A percentile compares a stretch with the other conserved stretches of the same genome.
Evolutionary conservation across 352 stramenopile species (phyloP).

Genomic region (Phytophthora ramorum): DNA sequence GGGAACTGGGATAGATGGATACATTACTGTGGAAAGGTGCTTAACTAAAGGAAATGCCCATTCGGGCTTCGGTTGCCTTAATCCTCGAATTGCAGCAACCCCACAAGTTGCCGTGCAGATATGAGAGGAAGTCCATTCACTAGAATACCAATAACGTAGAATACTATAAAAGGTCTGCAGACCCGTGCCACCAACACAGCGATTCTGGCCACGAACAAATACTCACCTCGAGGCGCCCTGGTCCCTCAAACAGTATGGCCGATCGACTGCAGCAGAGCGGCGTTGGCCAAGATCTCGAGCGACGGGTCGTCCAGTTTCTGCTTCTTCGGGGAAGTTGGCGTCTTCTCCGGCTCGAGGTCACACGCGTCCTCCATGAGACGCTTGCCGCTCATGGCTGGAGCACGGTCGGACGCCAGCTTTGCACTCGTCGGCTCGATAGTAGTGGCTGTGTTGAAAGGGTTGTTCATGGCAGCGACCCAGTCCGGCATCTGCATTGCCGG

Average conservation of each 20-base stretch:
- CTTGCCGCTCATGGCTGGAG: constrained; percentile 38
- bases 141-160: constrained; percentile 25
- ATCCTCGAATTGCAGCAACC: neutral
- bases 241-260: constrained; percentile 39
- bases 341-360: constrained; percentile 22
- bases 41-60: neutral
- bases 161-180: constrained; percentile 23
- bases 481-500: constrained; percentile 25
- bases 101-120: neutral
- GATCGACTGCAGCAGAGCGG: constrained; percentile 73
- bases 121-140: constrained; percentile 11
- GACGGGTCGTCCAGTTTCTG: constrained; percentile 47
- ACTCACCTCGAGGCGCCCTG: neutral
- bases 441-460: constrained; percentile 25
- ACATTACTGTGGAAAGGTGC: neutral
- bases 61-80: neutral
- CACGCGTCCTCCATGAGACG: constrained; percentile 37
- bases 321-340: constrained; percentile 9
- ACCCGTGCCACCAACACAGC: neutral
- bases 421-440: constrained; percentile 63
- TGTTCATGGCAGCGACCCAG: constrained; percentile 21
- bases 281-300: constrained; percentile 78
- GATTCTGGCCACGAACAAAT: constrained; percentile 8
- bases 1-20: neutral
- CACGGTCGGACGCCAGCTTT: constrained; percentile 50